Percentiles rank a stretch among this genome's conserved stretches.
Conservation (phyloP, 1,284 basidiomycete species). For the Heterobasidion irregulare region DNA sequence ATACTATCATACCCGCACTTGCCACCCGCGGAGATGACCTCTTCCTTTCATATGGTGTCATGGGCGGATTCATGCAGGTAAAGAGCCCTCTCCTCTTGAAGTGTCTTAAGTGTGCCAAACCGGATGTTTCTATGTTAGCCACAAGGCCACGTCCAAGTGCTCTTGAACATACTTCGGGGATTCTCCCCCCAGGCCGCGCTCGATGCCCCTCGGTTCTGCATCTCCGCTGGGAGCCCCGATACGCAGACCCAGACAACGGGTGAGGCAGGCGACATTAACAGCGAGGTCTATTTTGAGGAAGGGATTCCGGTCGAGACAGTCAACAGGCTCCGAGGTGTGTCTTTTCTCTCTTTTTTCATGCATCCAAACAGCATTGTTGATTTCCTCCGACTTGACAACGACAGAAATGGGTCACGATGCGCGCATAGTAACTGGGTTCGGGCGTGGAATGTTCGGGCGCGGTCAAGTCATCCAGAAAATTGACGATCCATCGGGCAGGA, state of each 20-base stretch:
- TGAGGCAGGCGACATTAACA: constrained; percentile 63
- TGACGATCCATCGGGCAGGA: constrained; percentile 50
- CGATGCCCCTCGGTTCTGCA: constrained; percentile 94
- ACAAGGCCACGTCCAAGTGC: constrained; percentile 89
- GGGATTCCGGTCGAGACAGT: constrained; percentile 61
- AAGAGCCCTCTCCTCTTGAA: constrained; percentile 5
- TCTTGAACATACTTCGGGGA: constrained; percentile 87
- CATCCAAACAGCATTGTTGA: background rate
- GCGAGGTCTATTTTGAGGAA: constrained; percentile 85
- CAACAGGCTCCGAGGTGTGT: constrained; percentile 51
- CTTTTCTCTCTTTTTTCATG: background rate
- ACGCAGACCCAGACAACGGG: constrained; percentile 37
- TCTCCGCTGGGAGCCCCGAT: constrained; percentile 77
- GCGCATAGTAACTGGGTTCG: constrained; percentile 51
- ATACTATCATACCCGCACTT: constrained; percentile 93
- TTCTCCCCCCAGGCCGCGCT: constrained; percentile 79
- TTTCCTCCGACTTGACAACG: background rate
- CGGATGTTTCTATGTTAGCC: constrained; percentile 37
- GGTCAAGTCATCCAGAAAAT: constrained; percentile 88
- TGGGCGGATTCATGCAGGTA: constrained; percentile 94
- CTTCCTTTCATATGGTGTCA: constrained; percentile 86
- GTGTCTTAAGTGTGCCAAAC: background rate
- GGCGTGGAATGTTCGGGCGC: constrained; percentile 75
- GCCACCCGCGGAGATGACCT: constrained; percentile 77
- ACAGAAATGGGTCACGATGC: constrained; percentile 85